Evolutionary conservation across 164 flowering plant species (phyloP), one percentile per base, ranked within the genome.

Genomic region (Cinnamomum chago): DNA sequence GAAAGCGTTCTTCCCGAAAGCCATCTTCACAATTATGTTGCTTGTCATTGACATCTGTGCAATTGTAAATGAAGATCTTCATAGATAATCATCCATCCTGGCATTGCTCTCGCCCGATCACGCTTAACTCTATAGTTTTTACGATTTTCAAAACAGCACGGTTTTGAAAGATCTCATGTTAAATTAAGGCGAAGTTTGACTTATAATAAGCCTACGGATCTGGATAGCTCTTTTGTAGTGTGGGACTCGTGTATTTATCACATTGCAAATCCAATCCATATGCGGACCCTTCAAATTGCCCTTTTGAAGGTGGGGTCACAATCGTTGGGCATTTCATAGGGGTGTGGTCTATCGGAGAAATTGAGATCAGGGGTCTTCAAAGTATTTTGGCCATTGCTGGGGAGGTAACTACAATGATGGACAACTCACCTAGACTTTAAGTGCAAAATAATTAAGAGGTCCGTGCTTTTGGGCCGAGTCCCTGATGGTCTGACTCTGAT

Each of bases 21-120:
- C 84, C 1, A 78, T 82, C 25, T 80, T 81, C 1, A 83, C 72
- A 23, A 75, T 72, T 5, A 85, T 65, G 9, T 67, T 65, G 66
- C 64, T 78, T 1, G 65, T 76, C n/a, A 72, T 65, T 24, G 25
- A 24, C 25, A 24, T 24, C 25, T 24, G 25, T 24, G 25, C 25
- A 24, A 24, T 24, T 1, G 25, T 24, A 24, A 24, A 1, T 24
- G 25, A 24, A 24, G 25, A 24, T 24, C 25, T 24, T 24, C 25
- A 24, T 1, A 24, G 25, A 24, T 24, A 24, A 1, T 24, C 25
- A 24, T 5, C 35, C 5, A 30, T 30, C 35, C 0, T 30, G 0
- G 6, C 5, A 30, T 0, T 3, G 5, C 5, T 5, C 1, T 30
- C 0, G 0, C 6, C 6, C 0, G 35, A 0, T 30, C 5, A 4